These are phyloP conservation scores for Mesembryanthemum crystallinum DNA, from an alignment of 148 eudicot genomes.

Conservation along the genomic window DNA sequence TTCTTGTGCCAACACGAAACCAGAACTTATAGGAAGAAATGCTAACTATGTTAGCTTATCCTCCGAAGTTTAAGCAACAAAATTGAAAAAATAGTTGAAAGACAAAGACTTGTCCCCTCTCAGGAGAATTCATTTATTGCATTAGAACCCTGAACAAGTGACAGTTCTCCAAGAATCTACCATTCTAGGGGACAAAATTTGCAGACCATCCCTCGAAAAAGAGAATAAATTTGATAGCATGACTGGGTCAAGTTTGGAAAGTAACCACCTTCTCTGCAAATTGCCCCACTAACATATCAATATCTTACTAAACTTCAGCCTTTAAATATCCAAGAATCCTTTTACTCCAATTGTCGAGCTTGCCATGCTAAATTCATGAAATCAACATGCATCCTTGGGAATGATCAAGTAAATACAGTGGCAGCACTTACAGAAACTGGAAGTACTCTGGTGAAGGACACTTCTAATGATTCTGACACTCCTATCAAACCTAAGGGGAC, in stretches of 20 bases:
- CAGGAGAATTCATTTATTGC: background rate
- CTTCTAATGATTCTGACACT: background rate
- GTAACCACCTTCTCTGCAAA: background rate
- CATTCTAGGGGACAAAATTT: background rate
- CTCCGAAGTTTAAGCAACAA: background rate
- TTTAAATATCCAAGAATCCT: background rate
- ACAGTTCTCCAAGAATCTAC: background rate
- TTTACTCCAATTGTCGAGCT: background rate
- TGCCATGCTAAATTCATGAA: background rate
- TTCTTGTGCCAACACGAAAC: background rate
- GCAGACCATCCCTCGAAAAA: background rate
- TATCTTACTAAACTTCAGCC: background rate
- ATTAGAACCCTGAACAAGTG: background rate
- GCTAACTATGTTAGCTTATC: background rate
- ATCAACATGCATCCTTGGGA: background rate
- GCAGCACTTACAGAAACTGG: background rate
- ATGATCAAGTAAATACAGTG: background rate
- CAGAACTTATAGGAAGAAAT: background rate
- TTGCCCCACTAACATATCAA: background rate
- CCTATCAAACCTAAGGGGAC: background rate
- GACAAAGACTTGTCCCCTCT: background rate
- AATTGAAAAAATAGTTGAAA: background rate
- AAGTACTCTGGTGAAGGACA: background rate
- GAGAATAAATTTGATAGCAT: too few species aligned
- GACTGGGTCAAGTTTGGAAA: too few species aligned